Conservation (phyloP, 352 stramenopile species). For the Plasmopara halstedii region DNA sequence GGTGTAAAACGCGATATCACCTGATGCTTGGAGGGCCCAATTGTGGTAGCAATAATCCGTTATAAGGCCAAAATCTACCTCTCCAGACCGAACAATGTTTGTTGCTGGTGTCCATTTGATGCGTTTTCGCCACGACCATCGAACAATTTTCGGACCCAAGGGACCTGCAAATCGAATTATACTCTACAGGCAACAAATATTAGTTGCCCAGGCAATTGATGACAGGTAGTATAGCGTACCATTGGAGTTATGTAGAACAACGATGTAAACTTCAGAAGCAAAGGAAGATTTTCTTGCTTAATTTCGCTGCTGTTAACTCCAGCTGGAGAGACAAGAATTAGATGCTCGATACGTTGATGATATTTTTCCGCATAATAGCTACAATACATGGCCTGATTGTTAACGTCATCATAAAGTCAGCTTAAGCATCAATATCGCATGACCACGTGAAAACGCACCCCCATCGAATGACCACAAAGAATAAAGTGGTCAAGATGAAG, state of each 20-base stretch:
- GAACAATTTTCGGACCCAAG: slow-evolving; percentile 43
- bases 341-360: slow-evolving; percentile 55
- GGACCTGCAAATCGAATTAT: slow-evolving; percentile 56
- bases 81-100: slow-evolving; percentile 68
- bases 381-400: slow-evolving; percentile 53
- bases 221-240: slow-evolving; percentile 16
- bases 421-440: background rate
- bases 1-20: slow-evolving; percentile 70
- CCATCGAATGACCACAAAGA: slow-evolving; percentile 73
- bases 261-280: slow-evolving; percentile 31
- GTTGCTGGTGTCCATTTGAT: slow-evolving; percentile 55
- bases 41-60: slow-evolving; percentile 78
- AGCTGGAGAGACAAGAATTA: slow-evolving; percentile 69
- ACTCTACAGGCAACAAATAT: slow-evolving; percentile 28
- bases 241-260: slow-evolving; percentile 62
- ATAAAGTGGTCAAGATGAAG: slow-evolving; percentile 66
- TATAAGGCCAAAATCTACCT: slow-evolving; percentile 63
- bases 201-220: background rate
- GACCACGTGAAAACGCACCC: slow-evolving; percentile 30
- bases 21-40: slow-evolving; percentile 62
- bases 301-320: slow-evolving; percentile 42
- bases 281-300: slow-evolving; percentile 31
- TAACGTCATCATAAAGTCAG: background rate
- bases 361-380: slow-evolving; percentile 78
- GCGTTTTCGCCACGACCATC: slow-evolving; percentile 45